Evolutionary conservation across 2,329 filamentous ascomycete genomes (phyloP), one percentile per base, ranked within the genome.

Genomic region (Pestalotiopsis sp.): DNA sequence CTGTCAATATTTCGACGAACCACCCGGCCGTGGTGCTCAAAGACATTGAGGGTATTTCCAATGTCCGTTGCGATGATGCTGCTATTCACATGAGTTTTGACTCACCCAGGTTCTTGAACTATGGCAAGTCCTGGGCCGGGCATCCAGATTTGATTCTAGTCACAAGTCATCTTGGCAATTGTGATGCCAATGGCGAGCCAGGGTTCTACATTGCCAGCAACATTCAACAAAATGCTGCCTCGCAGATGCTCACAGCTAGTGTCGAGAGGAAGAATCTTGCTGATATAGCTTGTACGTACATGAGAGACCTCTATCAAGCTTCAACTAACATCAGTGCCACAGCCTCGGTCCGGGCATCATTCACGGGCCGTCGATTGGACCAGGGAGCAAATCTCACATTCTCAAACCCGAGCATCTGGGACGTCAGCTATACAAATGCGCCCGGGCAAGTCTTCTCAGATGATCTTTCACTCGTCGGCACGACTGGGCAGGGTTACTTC

Each of bases 81-180:
- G 36, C 31, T 13, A 31, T 67, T 4, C 9, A 20, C 7, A 52
- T 61, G 13, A 59, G 23, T 3, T 66, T 58, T 31, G 27, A 36
- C 17, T 57, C 64, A 14, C 45, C 45, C 6, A 23, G 14, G 17
- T 25, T 45, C 7, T 66, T 57, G 3, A n/a, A 58, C 41, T 17
- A 31, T 7, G 52, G 23, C 20, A 58, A 9, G 13, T 13, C 64
- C 11, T 66, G 64, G 64, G 23, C 20, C 20, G n/a, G 20, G 14
- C 27, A 39, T 25, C 3, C 45, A 14, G 14, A 25, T 25, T 12
- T 66, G n/a, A 36, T 66, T 13, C 23, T 84, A 64, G 77, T 84
- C 69, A 84, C 82, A 14, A 84, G 82, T 73, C 79, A 83, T 72
- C 67, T 80, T 23, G 81, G 81, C 38, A 76, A 81, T 68, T 84